Conservation (phyloP, 2,329 filamentous ascomycete species). For the Cryphonectria nitschkei region DNA sequence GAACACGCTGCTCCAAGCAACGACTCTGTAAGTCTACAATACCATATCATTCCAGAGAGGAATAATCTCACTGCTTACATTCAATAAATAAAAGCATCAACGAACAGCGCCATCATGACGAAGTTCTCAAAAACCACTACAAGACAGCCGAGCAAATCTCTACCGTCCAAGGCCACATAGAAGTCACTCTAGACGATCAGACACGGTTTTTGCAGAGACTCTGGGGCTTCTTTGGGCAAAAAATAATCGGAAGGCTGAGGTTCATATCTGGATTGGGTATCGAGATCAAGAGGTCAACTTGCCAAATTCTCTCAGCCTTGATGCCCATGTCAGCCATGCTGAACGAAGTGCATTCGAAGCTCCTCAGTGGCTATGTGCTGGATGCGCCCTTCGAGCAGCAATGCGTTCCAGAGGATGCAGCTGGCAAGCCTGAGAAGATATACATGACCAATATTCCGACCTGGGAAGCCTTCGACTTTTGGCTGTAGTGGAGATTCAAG, state of each 20-base stretch:
- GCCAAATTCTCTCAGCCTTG: too few relatives aligned
- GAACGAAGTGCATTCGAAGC: too few relatives aligned
- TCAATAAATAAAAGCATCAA: background rate
- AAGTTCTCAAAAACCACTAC: background rate
- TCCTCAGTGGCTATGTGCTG: too few relatives aligned
- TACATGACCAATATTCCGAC: too few relatives aligned
- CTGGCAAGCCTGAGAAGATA: too few relatives aligned
- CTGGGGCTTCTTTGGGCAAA: background rate
- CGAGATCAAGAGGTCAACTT: background rate
- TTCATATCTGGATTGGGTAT: background rate
- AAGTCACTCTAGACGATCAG: background rate
- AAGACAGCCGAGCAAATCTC: background rate
- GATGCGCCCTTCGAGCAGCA: too few relatives aligned
- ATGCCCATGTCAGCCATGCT: too few relatives aligned
- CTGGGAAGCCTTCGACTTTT: too few relatives aligned
- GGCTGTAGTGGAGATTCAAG: too few relatives aligned
- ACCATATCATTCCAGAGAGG: background rate
- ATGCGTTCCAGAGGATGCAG: too few relatives aligned
- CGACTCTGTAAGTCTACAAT: background rate
- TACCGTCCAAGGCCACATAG: background rate
- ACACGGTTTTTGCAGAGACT: background rate
- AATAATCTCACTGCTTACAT: background rate
- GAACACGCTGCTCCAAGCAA: background rate
- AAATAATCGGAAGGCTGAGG: background rate
- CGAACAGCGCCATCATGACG: background rate